Percentiles rank a stretch among this genome's conserved stretches.
phyloP scores from a whole-genome alignment of 169 alveolate species.

The Toxoplasma gondii region DNA sequence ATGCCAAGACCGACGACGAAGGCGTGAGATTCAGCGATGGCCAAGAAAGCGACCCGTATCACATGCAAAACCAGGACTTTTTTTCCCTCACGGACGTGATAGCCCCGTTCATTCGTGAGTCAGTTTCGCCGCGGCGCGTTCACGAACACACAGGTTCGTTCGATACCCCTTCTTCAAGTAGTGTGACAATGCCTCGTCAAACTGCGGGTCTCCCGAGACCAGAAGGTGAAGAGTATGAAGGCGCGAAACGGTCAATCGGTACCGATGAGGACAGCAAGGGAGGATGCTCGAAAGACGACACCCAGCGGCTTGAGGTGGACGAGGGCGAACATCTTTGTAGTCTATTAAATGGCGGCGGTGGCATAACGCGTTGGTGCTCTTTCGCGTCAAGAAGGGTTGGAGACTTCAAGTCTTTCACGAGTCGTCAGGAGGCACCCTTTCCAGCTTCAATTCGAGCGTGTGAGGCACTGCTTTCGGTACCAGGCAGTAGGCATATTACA shows the following conservation, averaged over 20 bases:
- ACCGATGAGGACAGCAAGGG: background rate
- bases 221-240: background rate
- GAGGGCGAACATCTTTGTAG: background rate
- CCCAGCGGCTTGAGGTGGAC: background rate
- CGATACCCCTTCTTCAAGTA: background rate
- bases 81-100: background rate
- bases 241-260: background rate
- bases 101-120: background rate
- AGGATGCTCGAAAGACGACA: background rate
- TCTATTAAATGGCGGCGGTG: background rate
- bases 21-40: slow-evolving; percentile 21
- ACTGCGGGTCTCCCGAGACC: background rate
- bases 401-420: background rate
- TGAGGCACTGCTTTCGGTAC: background rate
- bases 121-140: background rate
- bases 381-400: background rate
- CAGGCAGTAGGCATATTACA: background rate
- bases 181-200: background rate
- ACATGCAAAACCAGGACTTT: background rate
- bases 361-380: background rate
- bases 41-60: background rate
- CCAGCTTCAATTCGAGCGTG: background rate
- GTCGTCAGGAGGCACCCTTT: background rate
- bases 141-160: background rate
- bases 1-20: background rate